Conservation (phyloP, 768 basidiomycete species). For the Scleroderma bovista region DNA sequence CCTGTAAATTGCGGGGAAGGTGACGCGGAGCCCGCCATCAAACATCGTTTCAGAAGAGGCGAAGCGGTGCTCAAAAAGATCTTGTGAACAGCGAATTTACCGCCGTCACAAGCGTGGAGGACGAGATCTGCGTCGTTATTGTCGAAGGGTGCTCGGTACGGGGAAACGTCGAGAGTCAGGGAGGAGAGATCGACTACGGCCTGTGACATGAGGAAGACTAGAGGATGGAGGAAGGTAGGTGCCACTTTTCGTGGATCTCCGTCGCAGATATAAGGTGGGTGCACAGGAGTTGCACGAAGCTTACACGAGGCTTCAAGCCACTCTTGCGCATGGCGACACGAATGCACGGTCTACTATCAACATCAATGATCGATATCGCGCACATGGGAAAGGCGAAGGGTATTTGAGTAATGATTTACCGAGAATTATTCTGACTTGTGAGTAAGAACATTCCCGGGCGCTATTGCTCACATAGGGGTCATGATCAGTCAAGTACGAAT, state of each 20-base stretch:
- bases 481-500: no score
- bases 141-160: slow-evolving; percentile 33
- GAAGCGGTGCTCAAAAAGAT: slow-evolving; percentile 38
- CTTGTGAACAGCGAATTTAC: slow-evolving; percentile 40
- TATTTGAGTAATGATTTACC: not conserved
- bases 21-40: slow-evolving; percentile 21
- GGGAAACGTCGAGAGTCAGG: slow-evolving; percentile 22
- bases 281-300: slow-evolving; percentile 6
- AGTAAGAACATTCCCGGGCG: no score
- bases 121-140: slow-evolving; percentile 37
- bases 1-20: slow-evolving; percentile 25
- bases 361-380: slow-evolving; percentile 3
- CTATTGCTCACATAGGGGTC: no score
- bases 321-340: slow-evolving; percentile 15
- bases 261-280: slow-evolving; percentile 23
- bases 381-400: slow-evolving; percentile 13
- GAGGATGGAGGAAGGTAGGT: slow-evolving; percentile 13
- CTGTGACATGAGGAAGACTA: slow-evolving; percentile 23
- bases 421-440: no score
- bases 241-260: slow-evolving; percentile 11
- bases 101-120: slow-evolving; percentile 37
- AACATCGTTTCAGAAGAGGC: slow-evolving; percentile 32
- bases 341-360: slow-evolving; percentile 1
- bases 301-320: slow-evolving; percentile 27
- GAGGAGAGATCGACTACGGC: slow-evolving; percentile 19